Base-by-base conservation (phyloP, 2,329 filamentous ascomycete genomes). In the Colletotrichum sp. region DNA sequence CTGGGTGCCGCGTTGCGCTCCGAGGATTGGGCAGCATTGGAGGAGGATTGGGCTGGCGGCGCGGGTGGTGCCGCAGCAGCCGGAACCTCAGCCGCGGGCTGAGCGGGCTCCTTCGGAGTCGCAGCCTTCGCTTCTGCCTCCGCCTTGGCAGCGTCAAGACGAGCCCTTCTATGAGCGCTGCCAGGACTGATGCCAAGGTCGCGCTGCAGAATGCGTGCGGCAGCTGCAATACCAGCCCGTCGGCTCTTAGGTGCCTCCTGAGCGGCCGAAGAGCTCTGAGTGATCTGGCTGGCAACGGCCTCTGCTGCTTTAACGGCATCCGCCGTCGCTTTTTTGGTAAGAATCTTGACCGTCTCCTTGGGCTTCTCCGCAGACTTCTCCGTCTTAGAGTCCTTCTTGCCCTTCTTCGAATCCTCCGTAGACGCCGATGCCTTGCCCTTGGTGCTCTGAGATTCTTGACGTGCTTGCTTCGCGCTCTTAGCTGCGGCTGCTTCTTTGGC, bases 171-270 rank as follows among this genome's bases (percentile, higher is more conserved):
- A 82, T 93, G 90, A 16, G 92, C 90, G 79, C 90, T 91, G 49
- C 91, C 91, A 13, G 91, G 90, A 75, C 90, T 93, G 1, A 94
- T 87, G 24, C 92, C 92, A 21, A 94, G 87, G 77, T 94, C 92
- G 39, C 92, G 90, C 82, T 94, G 92, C 21, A 94, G 80, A 69
- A 94, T 91, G 18, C 92, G 89, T 13, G 92, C 92, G 13, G 92
- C 92, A 10, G 91, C 90, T 34, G 91, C 88, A 69, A 93, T 92
- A n/a, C 89, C 90, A 8, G 89, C 89, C 57, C 90, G 87, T 32
- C 91, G 90, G 73, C 88, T 91, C 83, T 92, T 93, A 3, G 88
- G 86, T 2, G 81, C 83, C 5, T 87, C 85, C 13, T 83, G 71
- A 21, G 82, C 79, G 16, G 84, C 80, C 60, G 75, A 78, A 9